Evolutionary conservation across 1,284 basidiomycete species (phyloP), one percentile per base, ranked within the genome.

Genomic region (Heterobasidion annosum): DNA sequence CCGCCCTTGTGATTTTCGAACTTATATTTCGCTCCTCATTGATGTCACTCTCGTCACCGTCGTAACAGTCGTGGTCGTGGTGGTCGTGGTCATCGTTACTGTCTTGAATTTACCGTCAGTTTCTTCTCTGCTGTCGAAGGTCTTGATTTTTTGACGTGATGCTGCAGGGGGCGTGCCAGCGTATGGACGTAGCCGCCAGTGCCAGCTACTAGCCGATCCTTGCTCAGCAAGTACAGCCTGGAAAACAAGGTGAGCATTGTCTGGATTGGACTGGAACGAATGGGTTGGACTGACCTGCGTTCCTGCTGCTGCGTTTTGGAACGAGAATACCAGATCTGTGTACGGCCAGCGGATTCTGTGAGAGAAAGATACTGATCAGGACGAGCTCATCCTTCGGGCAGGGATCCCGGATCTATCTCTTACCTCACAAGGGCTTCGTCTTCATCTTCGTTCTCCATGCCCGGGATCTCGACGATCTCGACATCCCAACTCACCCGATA

Each of bases 401-500:
- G 25, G 25, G 25, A 25, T 5, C 3, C 3, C 25, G 25, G 25
- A 25, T 25, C 3, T 25, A 25, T 25, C 25, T 25, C 52, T 12
- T 40, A 56, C 57, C 54, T 51, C 10, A 60, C 51, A 25, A 56
- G 43, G 42, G 54, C 59, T 1, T 43, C 56, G n/a, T 61, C 54
- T 18, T 50, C 57, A 9, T 56, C 57, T 10, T 58, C 58, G 10
- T 47, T 16, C 9, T 46, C 58, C n/a, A 50, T 58, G 25, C 25
- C 25, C 5, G 34, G 35, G 34, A 25, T 44, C n/a, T 51, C 52
- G 13, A 56, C 51, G 51, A 60, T 45, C 19, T 61, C 60, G 44
- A 60, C 53, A 25, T 61, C 60, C 60, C 60, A 61, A 10, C 53
- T 55, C 34, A 54, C 54, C 12, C 59, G 60, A 51, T 56, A 61